phyloP scores from a whole-genome alignment of 2,329 filamentous ascomycete genomes.

The Colletotrichum sidae region DNA sequence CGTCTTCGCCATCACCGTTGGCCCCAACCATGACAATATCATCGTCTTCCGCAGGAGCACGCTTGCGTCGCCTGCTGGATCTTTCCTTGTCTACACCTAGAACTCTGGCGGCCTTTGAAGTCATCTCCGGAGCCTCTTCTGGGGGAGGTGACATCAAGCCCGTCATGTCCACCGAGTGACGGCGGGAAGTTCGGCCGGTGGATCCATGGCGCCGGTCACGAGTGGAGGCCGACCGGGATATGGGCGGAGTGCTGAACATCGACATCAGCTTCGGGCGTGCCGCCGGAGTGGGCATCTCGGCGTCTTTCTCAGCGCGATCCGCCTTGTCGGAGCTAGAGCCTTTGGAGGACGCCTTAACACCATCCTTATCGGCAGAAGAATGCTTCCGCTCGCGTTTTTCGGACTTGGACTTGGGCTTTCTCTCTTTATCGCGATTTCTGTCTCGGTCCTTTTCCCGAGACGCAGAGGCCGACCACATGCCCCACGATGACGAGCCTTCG shows the following conservation, averaged over 20 bases:
- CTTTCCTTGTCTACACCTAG: conserved; percentile 68
- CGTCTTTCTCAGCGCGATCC: conserved; percentile 58
- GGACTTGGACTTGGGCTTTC: conserved; percentile 70
- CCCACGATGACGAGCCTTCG: conserved; percentile 77
- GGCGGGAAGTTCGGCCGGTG: conserved; percentile 71
- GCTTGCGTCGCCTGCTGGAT: conserved; percentile 48
- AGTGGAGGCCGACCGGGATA: conserved; percentile 76
- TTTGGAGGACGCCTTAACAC: conserved; percentile 68
- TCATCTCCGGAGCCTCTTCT: conserved; percentile 73
- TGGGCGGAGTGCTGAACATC: conserved; percentile 75
- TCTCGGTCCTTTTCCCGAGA: conserved; percentile 59
- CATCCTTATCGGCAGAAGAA: conserved; percentile 67
- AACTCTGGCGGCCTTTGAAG: conserved; percentile 82
- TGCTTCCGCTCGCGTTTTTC: conserved; percentile 69
- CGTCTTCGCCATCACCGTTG: conserved; percentile 35
- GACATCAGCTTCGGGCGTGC: conserved; percentile 70
- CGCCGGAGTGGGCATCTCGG: conserved; percentile 62
- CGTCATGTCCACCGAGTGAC: conserved; percentile 74
- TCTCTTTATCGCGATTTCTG: conserved; percentile 56
- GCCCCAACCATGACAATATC: conserved; percentile 59
- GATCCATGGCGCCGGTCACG: conserved; percentile 71
- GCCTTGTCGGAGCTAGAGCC: conserved; percentile 81
- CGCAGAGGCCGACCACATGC: conserved; percentile 73
- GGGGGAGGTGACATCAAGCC: conserved; percentile 79
- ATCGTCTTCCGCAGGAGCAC: conserved; percentile 54